Evolutionary conservation across 2,329 filamentous ascomycete genomes (phyloP), one percentile per base, ranked within the genome.

Genomic region (Grosmannia clavigera): DNA sequence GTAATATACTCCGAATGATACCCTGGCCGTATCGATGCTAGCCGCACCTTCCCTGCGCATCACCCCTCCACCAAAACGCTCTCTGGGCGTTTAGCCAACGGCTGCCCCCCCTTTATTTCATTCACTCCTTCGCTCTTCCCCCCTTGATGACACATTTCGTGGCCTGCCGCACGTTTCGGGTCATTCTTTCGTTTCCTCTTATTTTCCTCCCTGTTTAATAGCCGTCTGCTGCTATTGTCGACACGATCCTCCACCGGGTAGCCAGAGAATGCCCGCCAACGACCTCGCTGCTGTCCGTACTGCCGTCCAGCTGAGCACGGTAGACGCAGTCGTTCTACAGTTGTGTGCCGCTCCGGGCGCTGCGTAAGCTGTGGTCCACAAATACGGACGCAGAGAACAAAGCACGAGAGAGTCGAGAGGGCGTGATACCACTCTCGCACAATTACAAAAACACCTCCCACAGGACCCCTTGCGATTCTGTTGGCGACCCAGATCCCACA

Each of bases 101-200:
- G 54, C 35, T 56, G 35, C n/a, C 38, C 29, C 35, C 60, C 60
- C 46, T 57, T 48, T 31, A 16, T 57, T 50, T 53, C 33, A 16
- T 25, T 22, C 16, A 9, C 22, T 27, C 31, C 38, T 56, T 56
- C 54, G n/a, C 38, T 31, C 40, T 55, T n/a, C 25, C 31, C 19
- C 43, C 43, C 55, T 46, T 58, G 48, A 58, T 58, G 56, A 58
- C 56, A 53, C 57, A 58, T 38, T 40, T 14, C 54, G 9, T 25
- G 55, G 25, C 43, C 29, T 57, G 43, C 55, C 22, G 55, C 48
- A 52, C 35, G 57, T 53, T 53, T 52, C 57, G 43, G n/a, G 57
- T 22, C 27, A 14, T 46, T 53, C 22, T 33, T 11, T 48, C 22
- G 31, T n/a, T n/a, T 16, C 38, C 40, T 22, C 33, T 38, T 51